A percentile compares a stretch with the other conserved stretches of the same genome.
Conservation (phyloP, 1,284 basidiomycete genomes). For the Wolfiporia cocos region DNA sequence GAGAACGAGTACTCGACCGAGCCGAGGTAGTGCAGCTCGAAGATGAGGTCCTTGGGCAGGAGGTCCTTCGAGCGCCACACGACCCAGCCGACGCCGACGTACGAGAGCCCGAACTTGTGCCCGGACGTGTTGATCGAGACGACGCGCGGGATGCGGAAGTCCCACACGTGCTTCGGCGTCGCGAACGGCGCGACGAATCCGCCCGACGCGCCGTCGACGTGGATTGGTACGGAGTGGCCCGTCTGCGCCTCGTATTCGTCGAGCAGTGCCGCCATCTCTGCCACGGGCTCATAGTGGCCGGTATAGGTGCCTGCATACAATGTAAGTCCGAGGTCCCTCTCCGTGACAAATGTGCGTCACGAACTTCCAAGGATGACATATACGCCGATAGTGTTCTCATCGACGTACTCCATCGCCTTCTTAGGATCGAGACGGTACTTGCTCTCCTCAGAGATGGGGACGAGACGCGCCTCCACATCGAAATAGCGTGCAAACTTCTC, state of each 20-base stretch:
- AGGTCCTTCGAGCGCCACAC: constrained; percentile 74
- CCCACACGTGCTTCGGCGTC: constrained; percentile 76
- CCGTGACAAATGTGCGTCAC: constrained; percentile 17
- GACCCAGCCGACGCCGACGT: constrained; percentile 88
- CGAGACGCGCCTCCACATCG: constrained; percentile 81
- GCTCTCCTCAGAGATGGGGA: constrained; percentile 71
- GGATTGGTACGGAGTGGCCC: constrained; percentile 78
- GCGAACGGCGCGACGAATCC: constrained; percentile 85
- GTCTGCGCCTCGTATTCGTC: constrained; percentile 85
- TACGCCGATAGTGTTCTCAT: constrained; percentile 89
- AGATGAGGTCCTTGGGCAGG: constrained; percentile 86
- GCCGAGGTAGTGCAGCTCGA: constrained; percentile 82
- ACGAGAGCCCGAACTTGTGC: constrained; percentile 86
- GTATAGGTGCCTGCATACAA: constrained; percentile 69
- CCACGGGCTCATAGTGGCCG: constrained; percentile 89
- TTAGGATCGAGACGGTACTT: constrained; percentile 82
- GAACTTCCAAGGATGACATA: constrained; percentile 73
- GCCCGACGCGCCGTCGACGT: constrained; percentile 80
- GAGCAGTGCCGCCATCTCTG: constrained; percentile 79
- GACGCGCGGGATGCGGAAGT: constrained; percentile 83
- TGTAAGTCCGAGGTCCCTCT: constrained; percentile 3
- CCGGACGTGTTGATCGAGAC: constrained; percentile 86
- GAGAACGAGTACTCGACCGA: constrained; percentile 74
- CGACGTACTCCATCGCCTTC: constrained; percentile 81
- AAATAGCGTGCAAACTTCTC: constrained; percentile 94